These are phyloP conservation scores for Vicia faba DNA, from an alignment of 306 rosid species.

Conservation along the genomic window DNA sequence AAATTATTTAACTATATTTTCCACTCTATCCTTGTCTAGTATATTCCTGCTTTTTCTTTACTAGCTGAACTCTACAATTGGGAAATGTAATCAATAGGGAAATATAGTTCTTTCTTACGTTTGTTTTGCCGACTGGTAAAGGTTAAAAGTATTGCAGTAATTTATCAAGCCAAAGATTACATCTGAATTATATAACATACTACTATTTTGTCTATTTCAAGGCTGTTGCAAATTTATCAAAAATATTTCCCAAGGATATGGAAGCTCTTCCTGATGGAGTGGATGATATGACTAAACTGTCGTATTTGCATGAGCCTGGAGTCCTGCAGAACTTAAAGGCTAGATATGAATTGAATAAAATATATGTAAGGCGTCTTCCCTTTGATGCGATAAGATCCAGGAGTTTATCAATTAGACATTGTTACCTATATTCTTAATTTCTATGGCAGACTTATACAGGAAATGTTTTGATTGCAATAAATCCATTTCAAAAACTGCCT, in stretches of 20 bases:
- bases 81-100: slow-evolving; percentile 22
- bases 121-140: slow-evolving; percentile 21
- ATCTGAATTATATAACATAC: slow-evolving; percentile 29
- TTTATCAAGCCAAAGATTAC: slow-evolving; percentile 34
- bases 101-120: slow-evolving; percentile 16
- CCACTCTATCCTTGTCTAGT: neutral
- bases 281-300: slow-evolving; percentile 98
- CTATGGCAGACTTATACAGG: slow-evolving; percentile 91
- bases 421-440: slow-evolving; percentile 31
- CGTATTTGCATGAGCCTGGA: slow-evolving; percentile 99
- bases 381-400: slow-evolving; percentile 17
- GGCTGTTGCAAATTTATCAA: slow-evolving; percentile 69
- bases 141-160: slow-evolving; percentile 29
- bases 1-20: slow-evolving; percentile 18
- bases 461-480: slow-evolving; percentile 94
- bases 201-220: slow-evolving; percentile 44
- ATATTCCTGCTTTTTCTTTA: slow-evolving; percentile 25
- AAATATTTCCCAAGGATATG: slow-evolving; percentile 78
- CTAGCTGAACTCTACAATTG: slow-evolving; percentile 23
- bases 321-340: slow-evolving; percentile 82
- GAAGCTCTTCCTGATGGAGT: slow-evolving; percentile 97
- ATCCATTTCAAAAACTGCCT: slow-evolving; percentile 96
- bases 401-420: slow-evolving; percentile 28
- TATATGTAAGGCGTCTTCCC: slow-evolving; percentile 64
- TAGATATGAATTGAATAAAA: slow-evolving; percentile 95